phyloP scores from a whole-genome alignment of 2,329 filamentous ascomycete species.

The Colletotrichum sp. region DNA sequence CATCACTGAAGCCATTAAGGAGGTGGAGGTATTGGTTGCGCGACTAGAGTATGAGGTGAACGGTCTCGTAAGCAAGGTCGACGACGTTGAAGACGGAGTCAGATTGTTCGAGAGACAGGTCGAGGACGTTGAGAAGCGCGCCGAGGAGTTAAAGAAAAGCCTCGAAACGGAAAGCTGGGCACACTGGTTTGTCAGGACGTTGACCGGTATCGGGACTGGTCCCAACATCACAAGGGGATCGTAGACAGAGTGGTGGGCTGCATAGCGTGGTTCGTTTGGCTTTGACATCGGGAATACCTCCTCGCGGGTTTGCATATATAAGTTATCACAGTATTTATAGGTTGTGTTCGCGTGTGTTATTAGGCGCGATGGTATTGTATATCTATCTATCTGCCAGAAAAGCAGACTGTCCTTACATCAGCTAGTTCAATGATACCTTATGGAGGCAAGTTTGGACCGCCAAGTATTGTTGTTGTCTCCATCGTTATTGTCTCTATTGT shows the following conservation, averaged over 20 bases:
- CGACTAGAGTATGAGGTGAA: constrained; percentile 93
- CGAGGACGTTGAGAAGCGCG: constrained; percentile 69
- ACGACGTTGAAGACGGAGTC: constrained; percentile 86
- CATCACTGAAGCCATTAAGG: constrained; percentile 74
- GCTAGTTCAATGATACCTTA: neutral
- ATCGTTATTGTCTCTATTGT: no score
- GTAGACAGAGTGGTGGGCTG: neutral
- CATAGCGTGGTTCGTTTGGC: constrained; percentile 14
- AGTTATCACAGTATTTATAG: neutral
- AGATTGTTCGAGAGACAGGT: constrained; percentile 81
- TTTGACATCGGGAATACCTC: constrained; percentile 14
- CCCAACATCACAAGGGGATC: constrained; percentile 55
- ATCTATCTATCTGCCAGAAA: neutral
- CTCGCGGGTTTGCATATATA: neutral
- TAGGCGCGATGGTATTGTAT: neutral
- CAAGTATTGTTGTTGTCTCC: no score
- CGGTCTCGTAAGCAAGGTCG: constrained; percentile 77
- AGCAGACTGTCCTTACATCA: neutral
- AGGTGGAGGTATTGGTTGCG: constrained; percentile 80
- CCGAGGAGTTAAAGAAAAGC: constrained; percentile 65
- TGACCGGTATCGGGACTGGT: constrained; percentile 65
- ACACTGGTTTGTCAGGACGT: constrained; percentile 66
- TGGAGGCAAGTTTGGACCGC: neutral
- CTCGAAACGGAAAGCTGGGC: constrained; percentile 69
- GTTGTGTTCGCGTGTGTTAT: neutral